Evolutionary conservation across 768 basidiomycete genomes (phyloP), one percentile per base, ranked within the genome.

Genomic region (Melanogaster broomeanus): DNA sequence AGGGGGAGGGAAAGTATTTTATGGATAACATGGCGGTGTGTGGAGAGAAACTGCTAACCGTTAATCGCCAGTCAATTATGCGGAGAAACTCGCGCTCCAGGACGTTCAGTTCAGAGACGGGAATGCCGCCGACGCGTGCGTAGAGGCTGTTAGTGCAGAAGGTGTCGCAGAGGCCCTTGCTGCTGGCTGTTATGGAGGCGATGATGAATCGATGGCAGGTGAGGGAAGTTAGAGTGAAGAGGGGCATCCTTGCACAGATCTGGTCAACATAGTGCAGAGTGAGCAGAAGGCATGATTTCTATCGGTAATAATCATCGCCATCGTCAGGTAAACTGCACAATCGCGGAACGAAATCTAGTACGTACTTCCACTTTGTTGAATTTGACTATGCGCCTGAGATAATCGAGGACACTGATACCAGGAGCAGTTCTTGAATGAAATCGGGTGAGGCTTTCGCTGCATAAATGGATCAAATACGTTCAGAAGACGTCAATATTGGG

Each of bases 151-250:
- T 98, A 42, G 91, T 93, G 74, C 91, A 96, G 70, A 98, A 98
- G 18, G 85, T 83, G 73, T 99, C 97, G 71, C 91, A 95, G 40
- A 98, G 84, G 0, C 93, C 93, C 72, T 99, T 98, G 75, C 86
- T 89, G 55, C 92, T 88, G 52, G 94, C 92, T 27, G 90, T 84
- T 69, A 98, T 87, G 60, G 93, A 85, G 40, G 96, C 82, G 73
- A 98, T 98, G 66, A 98, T 80, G 74, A 99, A 98, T 53, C 97
- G 93, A 74, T 99, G 97, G 64, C 93, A 93, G 21, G 96, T 98
- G 63, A 98, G 84, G 33, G 94, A 96, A 33, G 93, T 92, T 58
- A 99, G 82, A 43, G 89, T 96, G 78, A 98, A 99, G 30, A 84
- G 77, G 21, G 93, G 90, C 61, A 84, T 80, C 59, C 91, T 84